These are phyloP conservation scores for Trichomonas gallinae DNA, from an alignment of 208 protist genomes.

Conservation along the genomic window DNA sequence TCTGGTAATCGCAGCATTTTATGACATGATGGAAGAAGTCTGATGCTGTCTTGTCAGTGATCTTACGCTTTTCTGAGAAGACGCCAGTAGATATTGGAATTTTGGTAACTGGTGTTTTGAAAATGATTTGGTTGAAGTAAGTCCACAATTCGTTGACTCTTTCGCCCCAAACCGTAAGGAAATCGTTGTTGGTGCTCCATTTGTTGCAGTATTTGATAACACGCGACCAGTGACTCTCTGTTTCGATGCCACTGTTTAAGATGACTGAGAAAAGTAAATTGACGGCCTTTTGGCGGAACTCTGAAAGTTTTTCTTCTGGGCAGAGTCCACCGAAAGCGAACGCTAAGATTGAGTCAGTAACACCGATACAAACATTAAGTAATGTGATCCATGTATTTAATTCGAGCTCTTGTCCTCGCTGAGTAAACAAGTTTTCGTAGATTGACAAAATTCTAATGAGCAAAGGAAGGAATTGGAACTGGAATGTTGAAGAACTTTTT, in stretches of 20 bases:
- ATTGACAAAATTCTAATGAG: background rate
- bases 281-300: background rate
- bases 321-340: background rate
- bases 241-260: background rate
- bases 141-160: background rate
- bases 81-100: background rate
- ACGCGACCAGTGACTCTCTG: background rate
- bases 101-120: background rate
- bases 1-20: background rate
- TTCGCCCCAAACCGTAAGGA: background rate
- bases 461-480: background rate
- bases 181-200: background rate
- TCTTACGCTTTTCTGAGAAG: background rate
- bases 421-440: background rate
- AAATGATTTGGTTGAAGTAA: background rate
- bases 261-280: background rate
- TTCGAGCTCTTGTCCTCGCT: background rate
- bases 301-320: background rate
- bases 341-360: background rate
- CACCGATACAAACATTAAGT: background rate
- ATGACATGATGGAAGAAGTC: background rate
- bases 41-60: background rate
- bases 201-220: background rate
- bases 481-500: background rate
- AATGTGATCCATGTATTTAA: background rate